Evolutionary conservation across 2,329 filamentous ascomycete genomes (phyloP).

Genomic region (Canariomyces notabilis): DNA sequence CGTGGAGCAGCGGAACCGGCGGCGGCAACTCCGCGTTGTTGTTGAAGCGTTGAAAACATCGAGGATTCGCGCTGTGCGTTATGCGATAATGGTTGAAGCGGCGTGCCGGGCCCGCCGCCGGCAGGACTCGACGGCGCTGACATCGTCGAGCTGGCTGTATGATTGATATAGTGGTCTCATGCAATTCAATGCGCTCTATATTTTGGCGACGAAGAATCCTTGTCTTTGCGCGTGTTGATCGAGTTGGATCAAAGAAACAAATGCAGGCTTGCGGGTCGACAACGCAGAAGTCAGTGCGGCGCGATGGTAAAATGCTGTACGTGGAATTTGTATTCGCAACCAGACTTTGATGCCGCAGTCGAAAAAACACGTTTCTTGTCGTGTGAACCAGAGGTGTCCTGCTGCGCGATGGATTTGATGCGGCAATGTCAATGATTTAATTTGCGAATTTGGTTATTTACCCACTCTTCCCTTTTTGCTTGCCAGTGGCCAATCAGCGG

Average conservation of each 20-base stretch:
- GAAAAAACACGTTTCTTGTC: not conserved
- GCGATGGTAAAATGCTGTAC: not conserved
- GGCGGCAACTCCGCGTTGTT: conserved; percentile 22
- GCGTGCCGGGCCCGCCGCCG: conserved; percentile 25
- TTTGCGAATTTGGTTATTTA: conserved; percentile 12
- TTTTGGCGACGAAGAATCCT: conserved; percentile 2
- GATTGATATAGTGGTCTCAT: conserved; percentile 19
- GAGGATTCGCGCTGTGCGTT: conserved; percentile 45
- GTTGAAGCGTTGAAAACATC: conserved; percentile 32
- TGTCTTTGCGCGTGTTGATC: conserved; percentile 1
- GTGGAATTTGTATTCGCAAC: not conserved
- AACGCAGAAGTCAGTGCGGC: not conserved
- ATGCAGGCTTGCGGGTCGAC: no score
- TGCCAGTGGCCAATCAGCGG: conserved; percentile 8
- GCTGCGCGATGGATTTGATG: not conserved
- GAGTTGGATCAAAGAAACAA: not conserved
- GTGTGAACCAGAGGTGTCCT: not conserved
- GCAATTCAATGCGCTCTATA: conserved; percentile 11
- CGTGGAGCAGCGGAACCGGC: conserved; percentile 37
- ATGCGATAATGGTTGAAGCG: conserved; percentile 55
- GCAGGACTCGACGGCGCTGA: conserved; percentile 44
- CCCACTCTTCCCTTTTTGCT: conserved; percentile 10
- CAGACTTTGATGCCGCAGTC: not conserved
- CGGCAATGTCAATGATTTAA: conserved; percentile 8
- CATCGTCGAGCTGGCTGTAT: conserved; percentile 31